Base-by-base conservation (phyloP, 352 stramenopile genomes). In the Phytophthora hibernalis region DNA sequence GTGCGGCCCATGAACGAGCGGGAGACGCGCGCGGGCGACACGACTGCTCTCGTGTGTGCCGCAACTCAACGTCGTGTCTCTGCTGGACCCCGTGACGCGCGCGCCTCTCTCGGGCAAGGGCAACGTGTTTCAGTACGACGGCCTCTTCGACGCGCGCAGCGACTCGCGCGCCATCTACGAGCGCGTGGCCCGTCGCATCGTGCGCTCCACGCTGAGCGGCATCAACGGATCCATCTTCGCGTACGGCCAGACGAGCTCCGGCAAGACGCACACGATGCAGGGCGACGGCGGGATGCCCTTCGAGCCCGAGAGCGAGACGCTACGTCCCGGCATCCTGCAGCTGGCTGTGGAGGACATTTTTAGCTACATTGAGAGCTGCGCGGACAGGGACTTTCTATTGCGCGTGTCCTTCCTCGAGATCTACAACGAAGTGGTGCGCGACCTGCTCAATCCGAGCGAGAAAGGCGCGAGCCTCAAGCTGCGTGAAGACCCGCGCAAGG, bases 351-450 rank as follows among this genome's bases (percentile, higher is more conserved):
- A 83, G 24, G 96, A 99, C 69, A 98, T 99, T 52, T 99, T 99
- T 70, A 52, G 60, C 56, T 95, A 82, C 61, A 93, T 95, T 49
- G 77, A 93, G 53, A 73, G 86, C 21, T 85, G 85, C 59, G 70
- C 65, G 6, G 82, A 99, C 56, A 80, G 96, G 12, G 88, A 98
- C 53, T 99, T 99, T 74, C 74, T 99, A 12, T 74, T 99, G 30
- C 87, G 97, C 33, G 96, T 98, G 15, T 98, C 94, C n/a, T 99
- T 99, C 69, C 83, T 99, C 33, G 98, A 99, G 79, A 99, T 99
- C 66, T 99, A 99, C 82, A 99, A 99, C 68, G 98, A 99, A 80
- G 93, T 98, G 47, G 94, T 99, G 11, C 79, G 90, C 8, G 98
- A 99, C 75, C 79, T 99, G 47, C 83, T 99, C 8, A 85, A 76